Evolutionary conservation across 2,329 filamentous ascomycete genomes (phyloP).

Genomic region (Orbilia javanica): DNA sequence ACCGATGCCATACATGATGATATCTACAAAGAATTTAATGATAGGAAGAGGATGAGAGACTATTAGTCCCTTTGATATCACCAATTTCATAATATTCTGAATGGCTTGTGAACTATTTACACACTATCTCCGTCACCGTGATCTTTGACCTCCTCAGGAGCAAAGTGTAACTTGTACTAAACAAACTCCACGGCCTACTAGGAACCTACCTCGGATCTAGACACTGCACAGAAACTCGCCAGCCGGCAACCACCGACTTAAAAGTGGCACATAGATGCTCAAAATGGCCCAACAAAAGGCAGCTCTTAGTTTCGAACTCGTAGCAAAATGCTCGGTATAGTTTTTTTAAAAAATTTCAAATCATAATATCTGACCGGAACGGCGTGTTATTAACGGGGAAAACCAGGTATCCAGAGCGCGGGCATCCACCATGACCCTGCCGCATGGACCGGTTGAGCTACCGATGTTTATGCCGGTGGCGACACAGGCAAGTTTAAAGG

Average conservation of each 20-base stretch:
- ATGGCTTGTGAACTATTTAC: neutral
- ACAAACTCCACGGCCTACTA: neutral
- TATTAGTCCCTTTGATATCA: slow-evolving; percentile 45
- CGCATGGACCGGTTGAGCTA: slow-evolving; percentile 89
- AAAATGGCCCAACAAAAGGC: slow-evolving; percentile 64
- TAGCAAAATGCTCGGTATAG: slow-evolving; percentile 83
- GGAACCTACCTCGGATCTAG: neutral
- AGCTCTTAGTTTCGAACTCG: slow-evolving; percentile 81
- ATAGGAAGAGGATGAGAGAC: slow-evolving; percentile 56
- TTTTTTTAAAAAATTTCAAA: slow-evolving; percentile 52
- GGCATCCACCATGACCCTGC: slow-evolving; percentile 86
- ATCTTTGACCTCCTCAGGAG: neutral
- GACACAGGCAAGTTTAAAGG: slow-evolving; percentile 95
- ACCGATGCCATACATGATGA: slow-evolving; percentile 40
- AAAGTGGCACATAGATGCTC: slow-evolving; percentile 29
- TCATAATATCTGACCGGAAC: neutral
- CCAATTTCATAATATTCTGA: slow-evolving; percentile 45
- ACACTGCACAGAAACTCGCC: neutral
- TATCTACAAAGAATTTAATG: slow-evolving; percentile 43
- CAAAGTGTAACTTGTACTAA: neutral
- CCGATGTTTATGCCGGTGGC: slow-evolving; percentile 99
- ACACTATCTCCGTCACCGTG: neutral
- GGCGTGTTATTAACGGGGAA: neutral
- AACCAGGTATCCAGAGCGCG: slow-evolving; percentile 94
- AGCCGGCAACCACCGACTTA: neutral